A percentile compares a stretch with the other conserved stretches of the same genome.
phyloP scores from a whole-genome alignment of 106 monocot species.

The Alisma plantagoaquatica region DNA sequence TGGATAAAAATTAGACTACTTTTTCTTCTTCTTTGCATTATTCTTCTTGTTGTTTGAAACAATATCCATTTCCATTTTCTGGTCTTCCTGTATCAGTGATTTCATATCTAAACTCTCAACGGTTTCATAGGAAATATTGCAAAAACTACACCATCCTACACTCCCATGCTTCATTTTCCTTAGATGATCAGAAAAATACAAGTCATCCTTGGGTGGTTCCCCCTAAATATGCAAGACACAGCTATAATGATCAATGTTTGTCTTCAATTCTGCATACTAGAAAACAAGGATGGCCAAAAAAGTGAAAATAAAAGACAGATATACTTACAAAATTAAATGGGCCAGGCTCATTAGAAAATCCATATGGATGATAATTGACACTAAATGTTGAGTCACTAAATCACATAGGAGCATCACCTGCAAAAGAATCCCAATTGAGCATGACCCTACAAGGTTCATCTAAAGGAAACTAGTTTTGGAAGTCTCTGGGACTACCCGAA shows the following conservation, averaged over 20 bases:
- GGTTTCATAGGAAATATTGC: constrained; percentile 76
- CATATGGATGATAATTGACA: constrained; percentile 6
- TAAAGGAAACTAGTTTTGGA: constrained; percentile 8
- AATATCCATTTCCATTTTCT: constrained; percentile 84
- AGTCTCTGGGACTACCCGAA: constrained; percentile 6
- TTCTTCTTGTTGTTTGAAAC: constrained; percentile 67
- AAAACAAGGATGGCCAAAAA: not conserved
- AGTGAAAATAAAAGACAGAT: not conserved
- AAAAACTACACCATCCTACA: constrained; percentile 74
- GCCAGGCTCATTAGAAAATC: not conserved
- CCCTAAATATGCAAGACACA: too few relatives aligned
- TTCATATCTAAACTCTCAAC: constrained; percentile 73
- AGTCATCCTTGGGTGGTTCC: constrained; percentile 7
- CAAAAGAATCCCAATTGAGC: too few relatives aligned
- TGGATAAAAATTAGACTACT: constrained; percentile 12
- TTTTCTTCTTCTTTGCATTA: constrained; percentile 50
- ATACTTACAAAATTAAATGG: not conserved
- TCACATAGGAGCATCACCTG: too few relatives aligned
- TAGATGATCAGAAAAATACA: constrained; percentile 27
- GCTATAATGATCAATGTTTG: too few relatives aligned
- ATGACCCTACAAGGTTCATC: constrained; percentile 9
- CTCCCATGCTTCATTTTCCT: constrained; percentile 56
- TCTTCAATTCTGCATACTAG: not conserved
- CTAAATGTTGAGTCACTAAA: too few relatives aligned
- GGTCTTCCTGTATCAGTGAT: constrained; percentile 80